Evolutionary conservation across 2,329 filamentous ascomycete species (phyloP).

Genomic region (Simplicillium aogashimaense): DNA sequence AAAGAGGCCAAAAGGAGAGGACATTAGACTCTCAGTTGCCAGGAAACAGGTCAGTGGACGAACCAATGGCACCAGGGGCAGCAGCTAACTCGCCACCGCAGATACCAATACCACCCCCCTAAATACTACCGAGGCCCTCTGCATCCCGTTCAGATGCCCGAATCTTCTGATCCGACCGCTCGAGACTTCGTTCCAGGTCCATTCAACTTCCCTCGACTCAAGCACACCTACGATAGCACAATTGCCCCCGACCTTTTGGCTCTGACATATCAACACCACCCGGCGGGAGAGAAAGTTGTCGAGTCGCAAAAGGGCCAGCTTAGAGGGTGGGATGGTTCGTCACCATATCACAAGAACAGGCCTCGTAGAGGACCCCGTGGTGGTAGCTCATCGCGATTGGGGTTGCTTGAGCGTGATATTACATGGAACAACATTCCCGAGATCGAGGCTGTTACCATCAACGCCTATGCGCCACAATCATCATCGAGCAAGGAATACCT

Average conservation of each 20-base stretch:
- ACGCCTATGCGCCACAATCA: slow-evolving; percentile 62
- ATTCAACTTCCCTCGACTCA: slow-evolving; percentile 76
- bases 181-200: slow-evolving; percentile 84
- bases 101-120: slow-evolving; percentile 91
- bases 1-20: slow-evolving; percentile 23
- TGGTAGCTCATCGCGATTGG: slow-evolving; percentile 50
- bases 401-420: slow-evolving; percentile 62
- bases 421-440: slow-evolving; percentile 79
- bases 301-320: slow-evolving; percentile 51
- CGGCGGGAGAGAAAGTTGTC: slow-evolving; percentile 58
- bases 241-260: slow-evolving; percentile 82
- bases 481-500: slow-evolving; percentile 63
- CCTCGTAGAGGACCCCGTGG: slow-evolving; percentile 78
- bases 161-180: slow-evolving; percentile 75
- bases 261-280: slow-evolving; percentile 76
- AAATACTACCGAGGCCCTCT: slow-evolving; percentile 92
- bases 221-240: slow-evolving; percentile 83
- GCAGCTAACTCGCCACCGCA: slow-evolving; percentile 22
- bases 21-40: slow-evolving; percentile 29
- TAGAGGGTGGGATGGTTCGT: slow-evolving; percentile 79
- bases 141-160: slow-evolving; percentile 86
- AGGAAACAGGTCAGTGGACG: slow-evolving; percentile 27
- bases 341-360: slow-evolving; percentile 89
- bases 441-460: slow-evolving; percentile 71
- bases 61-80: too few species aligned